Base-by-base conservation (phyloP, 2,329 filamentous ascomycete genomes). In the Paecilomyces sp. region DNA sequence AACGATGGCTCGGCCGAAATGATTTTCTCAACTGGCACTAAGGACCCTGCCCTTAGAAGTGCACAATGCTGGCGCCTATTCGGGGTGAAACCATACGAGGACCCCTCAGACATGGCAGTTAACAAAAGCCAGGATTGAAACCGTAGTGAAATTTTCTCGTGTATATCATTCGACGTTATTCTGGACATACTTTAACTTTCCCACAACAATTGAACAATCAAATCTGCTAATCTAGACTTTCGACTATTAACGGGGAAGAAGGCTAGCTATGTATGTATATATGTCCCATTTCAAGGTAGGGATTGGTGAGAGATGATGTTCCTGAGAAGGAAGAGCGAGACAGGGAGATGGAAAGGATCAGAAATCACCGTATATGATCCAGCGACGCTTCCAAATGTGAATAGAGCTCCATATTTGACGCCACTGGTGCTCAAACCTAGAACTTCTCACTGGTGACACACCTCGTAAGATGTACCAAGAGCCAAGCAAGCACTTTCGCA, bases 1-100 rank as follows among this genome's bases (percentile, higher is more conserved):
- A 74, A 75, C 0, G 76, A 82, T 54, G 78, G 75, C 2, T 72
- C 74, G 12, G 71, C 74, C 0, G 79, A 82, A 59, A 61, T 82
- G 28, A 59, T 80, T n/a, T 75, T 79, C 58, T 62, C 66, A 7
- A 62, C 56, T 13, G 62, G 77, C 61, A 78, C 82, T 33, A 78
- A 74, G 50, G 73, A 80, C 2, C 66, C 76, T 8, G 76, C 76
- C 1, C 69, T 83, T 6, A 80, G 80, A 76, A 72, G 77, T 5
- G 71, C 70, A 33, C 65, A 71, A 24, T 72, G 72, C 9, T 82
- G 81, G 81, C 69, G 64, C 57, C 65, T 74, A 8, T 65, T 84
- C 57, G 77, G 77, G 2, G 77, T 71, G 3, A 80, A 72, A 57
- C 77, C 82, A 0, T 84, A 78, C 36, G 57, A 60, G n/a, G 64